Conservation (phyloP, 352 stramenopile species). For the Phytopythium litorale region DNA sequence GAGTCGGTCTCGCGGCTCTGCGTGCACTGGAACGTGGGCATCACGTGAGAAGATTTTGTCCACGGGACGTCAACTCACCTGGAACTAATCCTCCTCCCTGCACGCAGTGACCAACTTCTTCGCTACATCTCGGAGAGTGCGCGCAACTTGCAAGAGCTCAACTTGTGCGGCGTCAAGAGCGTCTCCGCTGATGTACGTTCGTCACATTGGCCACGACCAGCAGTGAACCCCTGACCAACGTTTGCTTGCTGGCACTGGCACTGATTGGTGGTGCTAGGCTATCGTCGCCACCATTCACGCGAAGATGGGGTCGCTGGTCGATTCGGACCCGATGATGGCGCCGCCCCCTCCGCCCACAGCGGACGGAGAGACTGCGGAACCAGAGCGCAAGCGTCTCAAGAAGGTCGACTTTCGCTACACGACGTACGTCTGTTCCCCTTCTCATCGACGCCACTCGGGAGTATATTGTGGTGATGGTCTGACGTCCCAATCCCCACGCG, state of each 20-base stretch:
- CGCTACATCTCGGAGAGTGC: constrained; percentile 67
- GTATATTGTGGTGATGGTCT: not conserved
- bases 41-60: constrained; percentile 56
- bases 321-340: constrained; percentile 13
- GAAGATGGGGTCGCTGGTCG: constrained; percentile 57
- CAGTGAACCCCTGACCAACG: not conserved
- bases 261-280: constrained; percentile 17
- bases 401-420: constrained; percentile 90
- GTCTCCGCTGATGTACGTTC: constrained; percentile 67
- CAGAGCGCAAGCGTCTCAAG: constrained; percentile 84
- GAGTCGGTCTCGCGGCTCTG: constrained; percentile 73
- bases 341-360: constrained; percentile 14
- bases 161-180: constrained; percentile 85
- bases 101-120: constrained; percentile 69
- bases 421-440: constrained; percentile 37
- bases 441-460: not conserved
- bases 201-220: not conserved
- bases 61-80: not conserved
- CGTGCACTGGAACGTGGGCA: constrained; percentile 85
- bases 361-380: constrained; percentile 39
- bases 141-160: constrained; percentile 83
- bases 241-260: not conserved
- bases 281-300: constrained; percentile 74
- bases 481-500: not conserved
- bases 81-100: not conserved